phyloP scores from a whole-genome alignment of 139 green algal genomes.

The Zygnema cylindricum region DNA sequence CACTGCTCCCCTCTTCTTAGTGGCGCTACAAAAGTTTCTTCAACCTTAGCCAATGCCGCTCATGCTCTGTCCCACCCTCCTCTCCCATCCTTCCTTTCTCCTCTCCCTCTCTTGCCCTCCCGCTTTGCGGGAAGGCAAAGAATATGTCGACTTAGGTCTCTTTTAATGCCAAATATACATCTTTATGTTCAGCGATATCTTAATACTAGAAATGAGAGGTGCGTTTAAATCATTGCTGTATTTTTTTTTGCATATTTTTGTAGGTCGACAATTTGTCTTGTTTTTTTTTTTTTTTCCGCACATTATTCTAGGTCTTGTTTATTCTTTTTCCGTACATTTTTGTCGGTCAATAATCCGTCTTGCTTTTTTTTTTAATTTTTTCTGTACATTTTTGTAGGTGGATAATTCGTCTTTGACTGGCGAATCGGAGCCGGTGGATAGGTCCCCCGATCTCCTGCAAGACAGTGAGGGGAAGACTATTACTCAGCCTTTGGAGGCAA shows the following conservation, averaged over 20 bases:
- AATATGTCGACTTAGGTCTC: no score
- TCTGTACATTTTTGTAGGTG: slow-evolving; percentile 25
- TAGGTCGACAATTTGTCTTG: not conserved
- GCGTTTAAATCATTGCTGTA: no score
- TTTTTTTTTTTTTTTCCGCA: not conserved
- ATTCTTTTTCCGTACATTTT: not conserved
- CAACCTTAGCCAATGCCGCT: no score
- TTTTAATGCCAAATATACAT: no score
- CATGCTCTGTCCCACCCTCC: no score
- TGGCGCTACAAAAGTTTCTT: no score
- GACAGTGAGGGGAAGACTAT: slow-evolving; percentile 47
- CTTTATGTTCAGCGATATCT: no score
- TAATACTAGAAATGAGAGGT: no score
- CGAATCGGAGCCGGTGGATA: slow-evolving; percentile 66
- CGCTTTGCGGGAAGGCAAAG: no score
- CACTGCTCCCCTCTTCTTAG: no score
- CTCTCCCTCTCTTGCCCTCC: slow-evolving; percentile 31
- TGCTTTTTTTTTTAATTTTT: not conserved
- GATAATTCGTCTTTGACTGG: slow-evolving; percentile 63
- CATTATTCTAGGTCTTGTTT: not conserved
- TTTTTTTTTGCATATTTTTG: not conserved
- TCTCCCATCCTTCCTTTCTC: no score
- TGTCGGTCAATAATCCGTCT: not conserved
- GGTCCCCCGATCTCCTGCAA: slow-evolving; percentile 42
- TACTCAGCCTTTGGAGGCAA: slow-evolving; percentile 64